Conservation (phyloP, 169 alveolate genomes). For the Eimeria necatrix region DNA sequence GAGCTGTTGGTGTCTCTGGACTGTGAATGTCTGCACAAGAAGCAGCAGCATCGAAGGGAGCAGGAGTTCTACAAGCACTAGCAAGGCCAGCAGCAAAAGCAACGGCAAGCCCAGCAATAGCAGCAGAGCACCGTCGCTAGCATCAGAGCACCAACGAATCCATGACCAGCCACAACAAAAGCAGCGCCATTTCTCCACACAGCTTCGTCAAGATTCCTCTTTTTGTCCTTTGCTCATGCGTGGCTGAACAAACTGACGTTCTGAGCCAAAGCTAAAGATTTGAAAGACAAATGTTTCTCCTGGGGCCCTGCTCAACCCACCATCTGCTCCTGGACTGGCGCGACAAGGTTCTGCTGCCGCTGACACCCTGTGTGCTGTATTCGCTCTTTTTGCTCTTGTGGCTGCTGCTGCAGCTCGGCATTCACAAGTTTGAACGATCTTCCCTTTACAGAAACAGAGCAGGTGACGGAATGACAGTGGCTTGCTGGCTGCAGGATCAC, state of each 20-base stretch:
- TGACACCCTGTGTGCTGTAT: background rate
- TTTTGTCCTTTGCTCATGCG: too few relatives aligned
- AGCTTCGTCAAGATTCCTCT: too few relatives aligned
- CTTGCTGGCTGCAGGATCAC: slow-evolving; percentile 51
- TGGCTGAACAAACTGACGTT: too few relatives aligned
- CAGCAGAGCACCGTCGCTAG: too few relatives aligned
- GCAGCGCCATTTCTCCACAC: too few relatives aligned
- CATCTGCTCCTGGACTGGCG: background rate
- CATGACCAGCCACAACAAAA: too few relatives aligned
- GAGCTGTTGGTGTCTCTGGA: slow-evolving; percentile 61
- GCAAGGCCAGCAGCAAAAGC: background rate
- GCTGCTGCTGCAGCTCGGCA: slow-evolving; percentile 58
- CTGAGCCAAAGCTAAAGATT: too few relatives aligned
- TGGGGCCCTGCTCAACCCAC: background rate
- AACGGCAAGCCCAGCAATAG: too few relatives aligned
- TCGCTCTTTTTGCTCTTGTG: slow-evolving; percentile 19
- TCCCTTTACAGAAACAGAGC: slow-evolving; percentile 23
- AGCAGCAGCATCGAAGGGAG: background rate
- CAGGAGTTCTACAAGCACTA: background rate
- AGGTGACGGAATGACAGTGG: slow-evolving; percentile 35
- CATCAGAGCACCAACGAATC: too few relatives aligned
- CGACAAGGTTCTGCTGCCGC: background rate
- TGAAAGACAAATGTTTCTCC: background rate
- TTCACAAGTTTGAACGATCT: background rate
- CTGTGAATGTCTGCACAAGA: slow-evolving; percentile 1